Base-by-base conservation (phyloP, 2,329 filamentous ascomycete species). In the Fusarium nematophilum region DNA sequence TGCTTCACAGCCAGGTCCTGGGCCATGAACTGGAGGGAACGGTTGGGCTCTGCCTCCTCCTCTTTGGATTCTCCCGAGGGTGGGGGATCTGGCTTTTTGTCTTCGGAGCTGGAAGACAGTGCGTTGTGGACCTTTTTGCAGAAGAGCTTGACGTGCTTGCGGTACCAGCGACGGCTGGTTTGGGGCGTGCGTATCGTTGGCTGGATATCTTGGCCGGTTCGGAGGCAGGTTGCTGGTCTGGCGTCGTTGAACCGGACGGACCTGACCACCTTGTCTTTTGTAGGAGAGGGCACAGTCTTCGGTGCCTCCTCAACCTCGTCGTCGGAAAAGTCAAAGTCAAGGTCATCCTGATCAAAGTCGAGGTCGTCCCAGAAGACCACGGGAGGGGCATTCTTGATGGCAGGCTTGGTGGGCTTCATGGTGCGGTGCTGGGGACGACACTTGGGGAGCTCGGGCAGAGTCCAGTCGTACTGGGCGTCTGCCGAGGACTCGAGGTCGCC, bases 361-460 rank as follows among this genome's bases (percentile, higher is more conserved):
- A 21, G 17, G 5, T 34, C 26, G 13, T 25, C 42, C 5, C 43
- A 26, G n/a, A 34, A 34, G 3, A 11, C 25, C 11, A 21, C 9
- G 7, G 4, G 4, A 3, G 36, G n/a, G 5, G n/a, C 3, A 14
- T 25, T 15, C 9, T 27, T 58, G 13, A 59, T 23, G 18, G 46
- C 58, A 9, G 56, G n/a, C 31, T 31, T 58, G 4, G 2, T 6
- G 1, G 47, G 40, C 1, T 2, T 9, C 8, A 33, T 9, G 3
- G 26, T 43, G 9, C 15, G 13, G 14, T 59, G 56, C 3, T 47
- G 31, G 5, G 53, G 53, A 26, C 17, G 8, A 11, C 10, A 18
- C 9, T 38, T 30, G 11, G 30, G 3, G 8, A 37, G 7, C n/a
- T 14, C 15, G 7, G 48, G 31, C 9, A 5, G 9, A 15, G 13